These are phyloP conservation scores for Heracleum sosnowskyi DNA, from an alignment of 129 eudicot genomes.

Conservation along the genomic window DNA sequence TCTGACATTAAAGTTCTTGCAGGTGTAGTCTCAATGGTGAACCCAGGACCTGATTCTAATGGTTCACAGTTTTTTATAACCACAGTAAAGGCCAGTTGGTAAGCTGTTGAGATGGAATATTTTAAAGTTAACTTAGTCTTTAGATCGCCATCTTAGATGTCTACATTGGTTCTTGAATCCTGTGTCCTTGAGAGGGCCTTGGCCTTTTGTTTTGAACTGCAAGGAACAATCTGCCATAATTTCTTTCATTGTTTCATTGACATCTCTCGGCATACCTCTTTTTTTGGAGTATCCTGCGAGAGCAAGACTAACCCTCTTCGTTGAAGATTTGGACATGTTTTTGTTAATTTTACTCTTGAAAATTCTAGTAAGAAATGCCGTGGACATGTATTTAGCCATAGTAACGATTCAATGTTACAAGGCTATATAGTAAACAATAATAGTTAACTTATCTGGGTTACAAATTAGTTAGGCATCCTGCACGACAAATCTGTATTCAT, in stretches of 20 bases:
- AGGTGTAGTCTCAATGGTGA: conserved; percentile 89
- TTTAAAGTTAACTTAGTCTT: no score
- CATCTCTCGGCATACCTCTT: not conserved
- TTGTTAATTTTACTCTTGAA: not conserved
- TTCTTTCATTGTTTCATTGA: not conserved
- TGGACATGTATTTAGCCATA: not conserved
- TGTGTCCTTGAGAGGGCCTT: not conserved
- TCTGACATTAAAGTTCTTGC: conserved; percentile 21
- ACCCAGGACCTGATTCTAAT: conserved; percentile 93
- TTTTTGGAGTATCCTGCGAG: not conserved
- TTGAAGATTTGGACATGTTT: not conserved
- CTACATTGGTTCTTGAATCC: not conserved
- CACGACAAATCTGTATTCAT: not conserved
- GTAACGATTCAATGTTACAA: not conserved
- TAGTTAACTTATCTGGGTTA: not conserved
- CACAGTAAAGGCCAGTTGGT: conserved; percentile 87
- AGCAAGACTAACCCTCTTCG: not conserved
- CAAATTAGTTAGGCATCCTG: not conserved
- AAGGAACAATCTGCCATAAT: not conserved
- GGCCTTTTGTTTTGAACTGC: not conserved
- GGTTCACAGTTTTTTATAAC: conserved; percentile 92
- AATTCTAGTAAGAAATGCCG: not conserved
- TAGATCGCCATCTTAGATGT: not conserved
- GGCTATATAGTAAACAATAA: not conserved
- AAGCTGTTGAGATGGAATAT: conserved; percentile 18